Conservation (phyloP, 2,329 filamentous ascomycete genomes). For the Aspergillus nomiae region DNA sequence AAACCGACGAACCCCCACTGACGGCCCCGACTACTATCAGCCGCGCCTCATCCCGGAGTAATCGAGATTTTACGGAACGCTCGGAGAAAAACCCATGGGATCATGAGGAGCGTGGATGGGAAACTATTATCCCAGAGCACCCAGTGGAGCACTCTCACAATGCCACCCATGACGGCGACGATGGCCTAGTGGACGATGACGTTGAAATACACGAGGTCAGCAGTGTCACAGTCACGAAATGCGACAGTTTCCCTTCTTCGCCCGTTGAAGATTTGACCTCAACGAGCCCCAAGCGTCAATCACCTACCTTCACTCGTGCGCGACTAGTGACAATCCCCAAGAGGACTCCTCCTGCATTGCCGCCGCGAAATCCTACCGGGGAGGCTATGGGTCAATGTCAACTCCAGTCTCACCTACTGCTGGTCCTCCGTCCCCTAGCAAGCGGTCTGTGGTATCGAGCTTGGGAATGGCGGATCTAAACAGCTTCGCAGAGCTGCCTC, state of each 20-base stretch:
- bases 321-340: constrained; percentile 84
- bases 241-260: constrained; percentile 44
- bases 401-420: constrained; percentile 27
- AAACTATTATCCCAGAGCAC: constrained; percentile 28
- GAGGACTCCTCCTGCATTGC: constrained; percentile 73
- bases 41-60: constrained; percentile 37
- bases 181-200: constrained; percentile 22
- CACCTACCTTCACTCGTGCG: constrained; percentile 72
- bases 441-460: constrained; percentile 22
- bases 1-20: constrained; percentile 61
- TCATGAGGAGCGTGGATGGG: constrained; percentile 28
- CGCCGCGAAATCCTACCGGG: constrained; percentile 64
- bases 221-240: constrained; percentile 54
- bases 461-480: constrained; percentile 24
- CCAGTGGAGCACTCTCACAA: constrained; percentile 14
- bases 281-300: constrained; percentile 61
- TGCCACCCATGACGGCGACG: constrained; percentile 12
- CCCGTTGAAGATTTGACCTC: constrained; percentile 49
- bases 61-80: constrained; percentile 25
- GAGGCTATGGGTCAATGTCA: constrained; percentile 26
- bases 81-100: constrained; percentile 24
- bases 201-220: constrained; percentile 49
- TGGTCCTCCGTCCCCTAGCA: constrained; percentile 27
- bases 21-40: constrained; percentile 35
- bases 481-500: constrained; percentile 21